Evolutionary conservation across 2,329 filamentous ascomycete species (phyloP), one percentile per base, ranked within the genome.

Genomic region (Pyrenophora graminea): DNA sequence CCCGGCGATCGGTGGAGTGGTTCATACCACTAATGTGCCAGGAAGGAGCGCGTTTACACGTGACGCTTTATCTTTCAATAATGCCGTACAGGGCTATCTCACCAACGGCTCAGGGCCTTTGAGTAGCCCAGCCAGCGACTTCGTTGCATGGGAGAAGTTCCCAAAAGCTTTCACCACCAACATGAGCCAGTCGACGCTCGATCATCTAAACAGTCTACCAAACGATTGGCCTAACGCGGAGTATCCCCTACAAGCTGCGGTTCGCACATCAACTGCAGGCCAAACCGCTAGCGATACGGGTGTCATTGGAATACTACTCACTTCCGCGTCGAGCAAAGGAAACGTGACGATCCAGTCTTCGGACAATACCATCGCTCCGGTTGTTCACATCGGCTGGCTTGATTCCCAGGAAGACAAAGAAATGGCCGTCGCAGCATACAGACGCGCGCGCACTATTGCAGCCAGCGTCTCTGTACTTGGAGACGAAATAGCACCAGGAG

Each of bases 91-190:
- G 33, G 34, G 33, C 6, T 51, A 51, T 19, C 15, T 51, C 13
- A 43, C 36, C 10, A 51, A 51, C 13, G 48, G 48, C 6, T 51
- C 48, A 6, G 48, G 48, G 2, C 43, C 48, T 2, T 44, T 51
- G n/a, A 51, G 48, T 21, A 51, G 48, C n/a, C 48, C 48, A 2
- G 43, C 48, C 12, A 51, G 44, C 13, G 48, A 51, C 23, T 51
- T 51, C 15, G 48, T 38, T 15, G 44, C 48, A 6, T 51, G 44
- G 48, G 48, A 51, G 5, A 48, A 18, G 21, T 30, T 51, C 13
- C 30, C 44, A 2, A 44, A 42, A 27, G 31, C 13, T 12, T 48
- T 42, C 13, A 51, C 48, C 4, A 33, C 25, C 6, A 39, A 47
- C 4, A 51, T 43, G 48, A 51, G 48, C 33, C 44, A 21, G 18